Evolutionary conservation across 2,329 filamentous ascomycete species (phyloP), one percentile per base, ranked within the genome.

Genomic region (Apiospora kogelbergensis): DNA sequence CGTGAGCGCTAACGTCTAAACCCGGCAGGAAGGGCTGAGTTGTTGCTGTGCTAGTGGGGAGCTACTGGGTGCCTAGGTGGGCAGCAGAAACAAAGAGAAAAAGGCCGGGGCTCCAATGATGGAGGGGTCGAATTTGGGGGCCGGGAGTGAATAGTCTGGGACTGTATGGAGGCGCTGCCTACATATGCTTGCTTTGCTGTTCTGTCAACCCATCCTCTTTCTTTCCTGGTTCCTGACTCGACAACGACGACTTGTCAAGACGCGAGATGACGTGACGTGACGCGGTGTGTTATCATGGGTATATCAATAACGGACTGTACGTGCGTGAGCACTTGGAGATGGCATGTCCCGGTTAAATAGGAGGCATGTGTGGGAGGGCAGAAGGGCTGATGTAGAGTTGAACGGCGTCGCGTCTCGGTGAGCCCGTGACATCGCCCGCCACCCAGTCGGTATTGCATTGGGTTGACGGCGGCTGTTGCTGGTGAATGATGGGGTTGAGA

Each of bases 91-190:
- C n/a, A 46, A 46, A 46, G 33, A 53, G 17, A 53, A 30, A 26
- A 6, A 53, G 24, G 24, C 46, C 46, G 30, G 30, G 46, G 26
- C 46, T 41, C 46, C 46, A 53, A 53, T 53, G 26, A 33, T 57
- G 48, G 48, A 57, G 48, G 48, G 48, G 48, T 57, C 26, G 33
- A 57, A 57, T 57, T 57, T 57, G 48, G 48, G 48, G 48, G 48
- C 48, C 33, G 48, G 48, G 30, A 53, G 48, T 57, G 48, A 33
- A 30, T 30, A 57, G 30, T 57, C 24, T 33, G 48, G 24, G n/a
- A 11, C n/a, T 57, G 26, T 15, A 53, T 53, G 46, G 45, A 48
- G 46, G 40, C 11, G 40, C 40, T 42, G 40, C 11, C 11, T 42
- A 42, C 40, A 42, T 42, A 42, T 42, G 40, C 40, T 42, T 42